A percentile compares a stretch with the other conserved stretches of the same genome.
Conservation (phyloP, 83 land plant genomes). For the Diphasiastrum complanatum region DNA sequence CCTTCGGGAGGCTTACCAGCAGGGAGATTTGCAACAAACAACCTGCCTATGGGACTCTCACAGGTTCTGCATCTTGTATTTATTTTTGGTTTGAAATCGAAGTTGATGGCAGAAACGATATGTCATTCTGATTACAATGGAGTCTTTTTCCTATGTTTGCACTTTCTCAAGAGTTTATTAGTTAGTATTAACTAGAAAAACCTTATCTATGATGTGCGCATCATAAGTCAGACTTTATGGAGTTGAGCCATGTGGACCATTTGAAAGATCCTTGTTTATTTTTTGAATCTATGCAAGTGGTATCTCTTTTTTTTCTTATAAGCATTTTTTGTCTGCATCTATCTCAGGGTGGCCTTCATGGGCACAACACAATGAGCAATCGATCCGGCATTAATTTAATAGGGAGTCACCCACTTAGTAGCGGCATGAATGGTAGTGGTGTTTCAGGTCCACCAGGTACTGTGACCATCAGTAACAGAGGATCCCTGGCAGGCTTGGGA, state of each 20-base stretch:
- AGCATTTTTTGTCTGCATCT: conserved; percentile 39
- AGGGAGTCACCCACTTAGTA: conserved; percentile 59
- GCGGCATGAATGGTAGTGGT: conserved; percentile 68
- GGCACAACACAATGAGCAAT: conserved; percentile 68
- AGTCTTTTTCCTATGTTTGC: background rate
- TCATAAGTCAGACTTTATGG: no score
- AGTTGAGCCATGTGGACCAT: conserved; percentile 5
- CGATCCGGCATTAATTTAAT: conserved; percentile 66
- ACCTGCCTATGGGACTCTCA: conserved; percentile 62
- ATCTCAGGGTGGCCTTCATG: conserved; percentile 71
- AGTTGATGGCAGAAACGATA: background rate
- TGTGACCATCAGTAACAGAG: background rate
- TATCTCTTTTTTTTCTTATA: background rate
- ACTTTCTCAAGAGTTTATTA: no score
- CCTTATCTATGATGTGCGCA: no score
- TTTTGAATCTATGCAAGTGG: conserved; percentile 1
- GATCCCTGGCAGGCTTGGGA: conserved; percentile 3
- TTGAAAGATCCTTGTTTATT: background rate
- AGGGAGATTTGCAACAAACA: conserved; percentile 75
- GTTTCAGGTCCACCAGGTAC: conserved; percentile 51
- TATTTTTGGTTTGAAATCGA: background rate
- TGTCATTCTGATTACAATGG: background rate
- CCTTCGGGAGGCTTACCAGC: conserved; percentile 66
- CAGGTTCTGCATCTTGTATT: conserved; percentile 41
- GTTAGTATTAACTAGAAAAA: no score